phyloP scores from a whole-genome alignment of 164 flowering plant species.

The Magnolia changhungtana region DNA sequence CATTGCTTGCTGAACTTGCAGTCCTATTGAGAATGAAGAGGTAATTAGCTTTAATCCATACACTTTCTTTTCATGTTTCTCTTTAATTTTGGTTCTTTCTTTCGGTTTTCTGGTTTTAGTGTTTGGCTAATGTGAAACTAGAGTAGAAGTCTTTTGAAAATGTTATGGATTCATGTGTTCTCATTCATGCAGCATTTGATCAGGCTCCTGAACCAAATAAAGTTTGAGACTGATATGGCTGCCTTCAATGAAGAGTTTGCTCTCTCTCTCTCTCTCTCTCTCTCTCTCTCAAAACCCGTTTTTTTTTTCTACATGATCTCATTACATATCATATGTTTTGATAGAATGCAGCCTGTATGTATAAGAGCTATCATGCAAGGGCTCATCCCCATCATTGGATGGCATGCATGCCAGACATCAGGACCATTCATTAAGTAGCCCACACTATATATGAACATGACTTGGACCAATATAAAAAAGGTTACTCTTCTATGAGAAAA shows the following conservation, averaged over 20 bases:
- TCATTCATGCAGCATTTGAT: constrained; percentile 42
- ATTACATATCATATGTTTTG: too few relatives aligned
- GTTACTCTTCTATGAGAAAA: too few relatives aligned
- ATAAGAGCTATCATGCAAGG: too few relatives aligned
- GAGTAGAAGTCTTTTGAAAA: too few relatives aligned
- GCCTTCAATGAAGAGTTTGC: constrained; percentile 41
- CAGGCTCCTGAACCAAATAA: constrained; percentile 41
- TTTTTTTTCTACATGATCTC: too few relatives aligned
- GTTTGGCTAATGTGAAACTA: neutral
- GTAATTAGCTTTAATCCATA: constrained; percentile 16
- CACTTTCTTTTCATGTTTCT: neutral
- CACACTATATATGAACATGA: too few relatives aligned
- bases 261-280: neutral
- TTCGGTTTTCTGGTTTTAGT: neutral
- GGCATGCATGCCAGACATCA: too few relatives aligned
- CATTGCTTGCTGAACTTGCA: constrained; percentile 20
- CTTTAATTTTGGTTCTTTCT: neutral
- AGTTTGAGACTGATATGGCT: constrained; percentile 44
- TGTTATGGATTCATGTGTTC: neutral
- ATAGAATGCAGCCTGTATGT: too few relatives aligned
- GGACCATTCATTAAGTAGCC: too few relatives aligned
- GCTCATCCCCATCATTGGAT: too few relatives aligned
- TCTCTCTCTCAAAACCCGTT: too few relatives aligned
- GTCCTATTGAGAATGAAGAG: constrained; percentile 43
- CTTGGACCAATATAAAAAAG: too few relatives aligned